These are phyloP conservation scores for Epichloe aotearoae DNA, from an alignment of 2,329 filamentous ascomycete species.

Conservation along the genomic window DNA sequence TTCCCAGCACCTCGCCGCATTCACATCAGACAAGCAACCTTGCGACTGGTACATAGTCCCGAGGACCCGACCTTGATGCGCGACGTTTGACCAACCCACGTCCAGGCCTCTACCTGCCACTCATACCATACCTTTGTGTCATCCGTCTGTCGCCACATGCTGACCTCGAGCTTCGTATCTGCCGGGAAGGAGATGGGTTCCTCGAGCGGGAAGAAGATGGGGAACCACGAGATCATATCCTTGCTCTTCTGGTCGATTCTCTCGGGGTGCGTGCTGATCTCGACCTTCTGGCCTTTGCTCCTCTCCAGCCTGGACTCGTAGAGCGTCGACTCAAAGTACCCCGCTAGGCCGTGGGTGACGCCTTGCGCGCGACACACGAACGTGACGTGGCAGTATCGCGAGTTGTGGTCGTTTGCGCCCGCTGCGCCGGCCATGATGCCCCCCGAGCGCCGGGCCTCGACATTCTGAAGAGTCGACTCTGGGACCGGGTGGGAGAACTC, in stretches of 20 bases:
- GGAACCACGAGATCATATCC: constrained; percentile 99
- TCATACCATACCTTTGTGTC: constrained; percentile 97
- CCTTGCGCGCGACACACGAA: constrained; percentile 71
- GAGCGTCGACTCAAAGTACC: constrained; percentile 94
- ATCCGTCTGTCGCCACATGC: constrained; percentile 93
- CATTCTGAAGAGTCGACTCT: constrained; percentile 37
- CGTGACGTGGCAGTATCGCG: constrained; percentile 60
- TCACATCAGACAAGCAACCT: constrained; percentile 60
- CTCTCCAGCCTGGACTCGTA: constrained; percentile 45
- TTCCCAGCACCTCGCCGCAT: background rate
- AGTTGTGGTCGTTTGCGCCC: constrained; percentile 84
- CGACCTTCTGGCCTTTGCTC: constrained; percentile 42
- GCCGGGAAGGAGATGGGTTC: constrained; percentile 76
- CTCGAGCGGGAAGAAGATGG: constrained; percentile 95
- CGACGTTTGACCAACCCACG: constrained; percentile 44
- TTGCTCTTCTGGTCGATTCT: constrained; percentile 86
- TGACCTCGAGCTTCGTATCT: constrained; percentile 73
- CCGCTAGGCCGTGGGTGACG: constrained; percentile 78
- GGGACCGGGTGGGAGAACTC: constrained; percentile 68
- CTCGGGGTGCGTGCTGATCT: constrained; percentile 85
- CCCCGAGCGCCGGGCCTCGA: constrained; percentile 44
- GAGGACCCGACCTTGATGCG: constrained; percentile 53
- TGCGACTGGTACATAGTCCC: constrained; percentile 55
- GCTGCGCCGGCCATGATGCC: constrained; percentile 56
- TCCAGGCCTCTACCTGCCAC: constrained; percentile 84